These are phyloP conservation scores for Acer yangbiense DNA, from an alignment of 345 rosid genomes.

Conservation along the genomic window DNA sequence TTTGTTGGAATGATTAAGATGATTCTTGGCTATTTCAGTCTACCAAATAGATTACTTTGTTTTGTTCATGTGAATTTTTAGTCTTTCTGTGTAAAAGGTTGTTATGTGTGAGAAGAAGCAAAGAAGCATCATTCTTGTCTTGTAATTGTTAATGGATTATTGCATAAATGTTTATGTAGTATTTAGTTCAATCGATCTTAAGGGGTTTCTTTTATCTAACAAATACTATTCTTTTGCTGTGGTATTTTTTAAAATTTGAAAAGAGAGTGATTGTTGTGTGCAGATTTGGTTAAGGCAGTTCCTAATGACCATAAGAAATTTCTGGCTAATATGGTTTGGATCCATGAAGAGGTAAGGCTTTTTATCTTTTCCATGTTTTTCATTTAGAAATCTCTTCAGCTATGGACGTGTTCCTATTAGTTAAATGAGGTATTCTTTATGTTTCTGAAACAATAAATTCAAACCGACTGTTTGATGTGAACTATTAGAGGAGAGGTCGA, in stretches of 20 bases:
- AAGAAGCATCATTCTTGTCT: not conserved
- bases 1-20: too few species aligned
- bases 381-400: not conserved
- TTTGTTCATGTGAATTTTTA: not conserved
- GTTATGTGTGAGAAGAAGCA: not conserved
- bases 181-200: not conserved
- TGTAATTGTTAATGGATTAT: not conserved
- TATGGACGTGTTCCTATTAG: not conserved
- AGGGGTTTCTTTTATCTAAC: not conserved
- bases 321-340: slow-evolving; percentile 80
- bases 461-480: not conserved
- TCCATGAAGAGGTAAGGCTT: slow-evolving; percentile 73
- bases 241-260: not conserved
- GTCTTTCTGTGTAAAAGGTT: not conserved
- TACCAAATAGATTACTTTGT: not conserved
- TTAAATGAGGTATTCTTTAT: not conserved
- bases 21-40: too few species aligned
- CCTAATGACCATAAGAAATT: slow-evolving; percentile 88
- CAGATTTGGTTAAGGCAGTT: slow-evolving; percentile 78
- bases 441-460: too few species aligned
- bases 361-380: slow-evolving; percentile 10
- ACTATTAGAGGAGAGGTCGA: not conserved
- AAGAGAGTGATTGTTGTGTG: slow-evolving; percentile 13
- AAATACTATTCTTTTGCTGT: not conserved
- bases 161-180: not conserved